These are phyloP conservation scores for Nicotiana undulata DNA, from an alignment of 257 asterid species.

Conservation along the genomic window DNA sequence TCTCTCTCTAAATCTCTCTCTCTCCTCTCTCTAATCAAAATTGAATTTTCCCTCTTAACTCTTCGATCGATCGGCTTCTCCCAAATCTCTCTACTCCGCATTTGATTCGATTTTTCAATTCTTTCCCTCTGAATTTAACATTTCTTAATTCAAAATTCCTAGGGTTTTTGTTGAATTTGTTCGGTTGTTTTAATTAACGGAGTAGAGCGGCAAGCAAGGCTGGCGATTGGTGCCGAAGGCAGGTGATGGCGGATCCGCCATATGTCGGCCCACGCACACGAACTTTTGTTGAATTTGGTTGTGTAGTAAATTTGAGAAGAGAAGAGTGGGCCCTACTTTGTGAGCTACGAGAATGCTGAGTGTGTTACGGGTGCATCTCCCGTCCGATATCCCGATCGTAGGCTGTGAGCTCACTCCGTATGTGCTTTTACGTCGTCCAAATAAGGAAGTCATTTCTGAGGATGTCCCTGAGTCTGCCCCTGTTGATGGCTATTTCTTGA, in stretches of 20 bases:
- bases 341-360: conserved; percentile 46
- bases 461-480: conserved; percentile 56
- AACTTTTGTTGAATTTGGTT: background rate
- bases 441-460: conserved; percentile 31
- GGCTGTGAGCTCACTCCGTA: conserved; percentile 94
- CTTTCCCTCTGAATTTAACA: background rate
- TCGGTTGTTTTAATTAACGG: background rate
- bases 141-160: background rate
- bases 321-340: conserved; percentile 3
- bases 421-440: conserved; percentile 55
- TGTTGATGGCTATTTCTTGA: conserved; percentile 31
- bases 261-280: conserved; percentile 29
- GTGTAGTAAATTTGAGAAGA: conserved; percentile 15
- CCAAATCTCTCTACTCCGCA: background rate
- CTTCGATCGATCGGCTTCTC: background rate
- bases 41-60: background rate
- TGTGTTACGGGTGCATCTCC: conserved; percentile 71
- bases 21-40: background rate
- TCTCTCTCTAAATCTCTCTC: background rate
- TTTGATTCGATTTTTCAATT: background rate
- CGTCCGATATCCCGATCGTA: conserved; percentile 92
- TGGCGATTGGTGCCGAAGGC: conserved; percentile 37
- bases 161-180: conserved; percentile 17
- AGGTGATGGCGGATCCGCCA: conserved; percentile 74
- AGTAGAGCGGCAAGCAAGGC: conserved; percentile 24